Base-by-base conservation (phyloP, 129 eudicot genomes). In the Lonicera japonica region DNA sequence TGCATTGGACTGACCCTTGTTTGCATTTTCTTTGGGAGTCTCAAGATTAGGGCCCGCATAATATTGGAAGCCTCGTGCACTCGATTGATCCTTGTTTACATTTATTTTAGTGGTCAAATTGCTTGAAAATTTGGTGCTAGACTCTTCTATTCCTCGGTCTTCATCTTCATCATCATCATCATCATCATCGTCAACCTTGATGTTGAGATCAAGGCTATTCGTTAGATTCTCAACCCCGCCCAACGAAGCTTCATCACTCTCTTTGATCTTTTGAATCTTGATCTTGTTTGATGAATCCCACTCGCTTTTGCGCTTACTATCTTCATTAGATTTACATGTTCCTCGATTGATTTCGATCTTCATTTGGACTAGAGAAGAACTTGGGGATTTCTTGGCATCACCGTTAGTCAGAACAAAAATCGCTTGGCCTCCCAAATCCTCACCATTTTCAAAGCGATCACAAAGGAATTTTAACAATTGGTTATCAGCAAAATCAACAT, bases 181-280 rank as follows among this genome's bases (percentile, higher is more conserved):
- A 3, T 82, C 82, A 16, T 77, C 62, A 38, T 71, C 86, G 47
- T 84, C 82, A 8, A 85, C 94, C 68, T 60, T 75, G 39, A 84
- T 69, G 64, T 84, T 85, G 58, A 88, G 94, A 75, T 84, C 96
- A 54, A 84, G 87, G 45, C 66, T 66, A 70, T 82, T 79, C n/a
- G 82, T 74, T 4, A 21, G 24, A 34, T 41, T 6, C 10, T 23
- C 75, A 13, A n/a, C n/a, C n/a, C n/a, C n/a, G n/a, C n/a, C n/a
- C n/a, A n/a, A n/a, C n/a, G n/a, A n/a, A n/a, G n/a, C n/a, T n/a
- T 46, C 54, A 59, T 81, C 86, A 9, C 45, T 69, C 21, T 73
- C 82, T 18, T 65, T 74, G 15, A 73, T 76, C 69, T 82, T 88
- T 54, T 77, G 80, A 69, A 63, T 59, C 69, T 86, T 86, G 52